Conservation (phyloP, 768 basidiomycete genomes). For the Lactarius sp. region DNA sequence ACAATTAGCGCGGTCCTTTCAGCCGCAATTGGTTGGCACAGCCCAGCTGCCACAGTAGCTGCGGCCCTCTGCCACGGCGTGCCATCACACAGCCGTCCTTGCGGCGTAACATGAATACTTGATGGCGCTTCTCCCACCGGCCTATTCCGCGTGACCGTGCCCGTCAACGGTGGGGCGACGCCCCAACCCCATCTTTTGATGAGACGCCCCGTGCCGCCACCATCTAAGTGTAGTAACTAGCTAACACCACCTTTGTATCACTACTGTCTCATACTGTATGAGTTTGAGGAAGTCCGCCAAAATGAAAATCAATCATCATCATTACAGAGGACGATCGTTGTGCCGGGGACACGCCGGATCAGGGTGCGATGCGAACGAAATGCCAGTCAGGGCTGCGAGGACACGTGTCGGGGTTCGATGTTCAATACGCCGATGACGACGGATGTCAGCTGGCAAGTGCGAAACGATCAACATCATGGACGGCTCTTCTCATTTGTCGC, state of each 20-base stretch:
- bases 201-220: neutral
- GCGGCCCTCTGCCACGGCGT: constrained; percentile 13
- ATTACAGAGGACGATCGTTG: neutral
- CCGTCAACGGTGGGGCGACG: neutral
- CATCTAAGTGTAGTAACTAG: neutral
- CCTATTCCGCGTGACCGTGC: constrained; percentile 3
- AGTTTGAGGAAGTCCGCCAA: too few species aligned
- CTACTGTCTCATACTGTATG: neutral
- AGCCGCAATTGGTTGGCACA: constrained; percentile 7
- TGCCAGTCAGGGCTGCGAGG: neutral
- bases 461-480: constrained; percentile 35
- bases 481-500: constrained; percentile 61
- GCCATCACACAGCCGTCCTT: constrained; percentile 8
- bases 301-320: neutral
- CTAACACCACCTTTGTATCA: neutral
- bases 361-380: neutral
- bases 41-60: constrained; percentile 14
- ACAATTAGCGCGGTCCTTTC: constrained; percentile 3
- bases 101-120: constrained; percentile 10
- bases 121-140: constrained; percentile 3
- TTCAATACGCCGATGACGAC: neutral
- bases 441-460: neutral
- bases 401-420: constrained; percentile 9
- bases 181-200: neutral
- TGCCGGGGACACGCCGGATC: neutral